Evolutionary conservation across 1,284 basidiomycete species (phyloP).

Genomic region (Sanguinoderma infundibulare): DNA sequence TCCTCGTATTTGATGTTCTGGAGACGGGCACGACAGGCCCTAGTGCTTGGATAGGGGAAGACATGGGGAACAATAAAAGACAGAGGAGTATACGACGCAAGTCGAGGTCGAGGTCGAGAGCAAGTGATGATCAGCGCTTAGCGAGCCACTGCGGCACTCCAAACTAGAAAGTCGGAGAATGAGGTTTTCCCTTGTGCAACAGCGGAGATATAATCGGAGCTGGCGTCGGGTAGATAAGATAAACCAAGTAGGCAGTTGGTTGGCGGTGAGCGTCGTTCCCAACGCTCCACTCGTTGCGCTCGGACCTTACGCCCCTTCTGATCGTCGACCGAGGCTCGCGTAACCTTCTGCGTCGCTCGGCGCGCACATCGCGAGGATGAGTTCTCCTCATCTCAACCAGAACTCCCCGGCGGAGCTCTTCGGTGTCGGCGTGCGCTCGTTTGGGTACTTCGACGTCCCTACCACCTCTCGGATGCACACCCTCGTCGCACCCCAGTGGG

Average conservation of each 20-base stretch:
- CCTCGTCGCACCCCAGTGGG: not conserved
- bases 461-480: not conserved
- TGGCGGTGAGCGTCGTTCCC: not conserved
- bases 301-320: not conserved
- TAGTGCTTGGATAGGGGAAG: conserved; percentile 14
- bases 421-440: not conserved
- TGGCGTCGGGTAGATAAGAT: conserved; percentile 2
- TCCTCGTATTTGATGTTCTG: conserved; percentile 8
- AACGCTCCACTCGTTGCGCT: not conserved
- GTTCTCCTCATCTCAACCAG: conserved; percentile 14
- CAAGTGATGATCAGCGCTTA: not conserved
- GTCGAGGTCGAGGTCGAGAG: not conserved
- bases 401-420: conserved; percentile 19
- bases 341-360: not conserved
- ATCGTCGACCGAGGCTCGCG: not conserved
- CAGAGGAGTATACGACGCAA: not conserved
- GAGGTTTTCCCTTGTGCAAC: not conserved
- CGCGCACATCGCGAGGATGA: conserved; percentile 6
- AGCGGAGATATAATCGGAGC: not conserved
- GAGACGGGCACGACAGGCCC: conserved; percentile 3
- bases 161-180: not conserved
- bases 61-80: conserved; percentile 1
- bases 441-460: conserved; percentile 22
- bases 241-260: not conserved
- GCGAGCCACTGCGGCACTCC: not conserved